Percentiles rank a stretch among this genome's conserved stretches.
phyloP scores from a whole-genome alignment of 441 rosid genomes.

The Bocquillonia castaneifolia region DNA sequence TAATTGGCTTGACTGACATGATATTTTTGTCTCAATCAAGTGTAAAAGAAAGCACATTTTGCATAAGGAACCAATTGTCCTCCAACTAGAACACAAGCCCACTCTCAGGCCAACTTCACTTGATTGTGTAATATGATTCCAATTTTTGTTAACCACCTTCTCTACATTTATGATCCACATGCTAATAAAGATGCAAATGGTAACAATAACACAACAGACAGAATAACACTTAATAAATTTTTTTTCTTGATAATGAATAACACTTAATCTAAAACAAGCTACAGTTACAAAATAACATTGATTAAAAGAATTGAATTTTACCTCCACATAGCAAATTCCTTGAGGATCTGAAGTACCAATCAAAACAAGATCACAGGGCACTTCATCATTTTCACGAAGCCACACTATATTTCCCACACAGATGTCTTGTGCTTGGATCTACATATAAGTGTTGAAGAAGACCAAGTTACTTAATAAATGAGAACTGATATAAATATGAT shows the following conservation, averaged over 20 bases:
- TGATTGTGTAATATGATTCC: background rate
- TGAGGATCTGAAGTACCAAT: slow-evolving; percentile 92
- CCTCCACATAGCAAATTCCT: slow-evolving; percentile 94
- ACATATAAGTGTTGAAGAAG: slow-evolving; percentile 28
- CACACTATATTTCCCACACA: slow-evolving; percentile 86
- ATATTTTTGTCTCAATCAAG: slow-evolving; percentile 6
- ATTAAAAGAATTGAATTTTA: slow-evolving; percentile 24
- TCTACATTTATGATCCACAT: background rate
- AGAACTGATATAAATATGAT: background rate
- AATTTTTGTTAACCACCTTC: background rate
- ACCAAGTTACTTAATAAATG: slow-evolving; percentile 8
- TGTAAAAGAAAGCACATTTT: background rate
- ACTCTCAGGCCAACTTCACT: background rate
- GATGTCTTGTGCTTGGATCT: slow-evolving; percentile 92
- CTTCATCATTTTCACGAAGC: slow-evolving; percentile 99
- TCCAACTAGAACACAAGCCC: background rate
- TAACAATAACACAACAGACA: background rate
- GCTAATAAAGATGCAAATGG: background rate
- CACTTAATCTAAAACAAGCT: slow-evolving; percentile 2
- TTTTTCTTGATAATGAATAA: no score
- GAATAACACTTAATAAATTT: no score
- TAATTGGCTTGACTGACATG: background rate
- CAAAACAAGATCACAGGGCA: slow-evolving; percentile 96
- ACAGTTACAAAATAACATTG: background rate
- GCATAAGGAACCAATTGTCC: background rate